Evolutionary conservation across 2,329 filamentous ascomycete genomes (phyloP).

Genomic region (Colletotrichum cereale): DNA sequence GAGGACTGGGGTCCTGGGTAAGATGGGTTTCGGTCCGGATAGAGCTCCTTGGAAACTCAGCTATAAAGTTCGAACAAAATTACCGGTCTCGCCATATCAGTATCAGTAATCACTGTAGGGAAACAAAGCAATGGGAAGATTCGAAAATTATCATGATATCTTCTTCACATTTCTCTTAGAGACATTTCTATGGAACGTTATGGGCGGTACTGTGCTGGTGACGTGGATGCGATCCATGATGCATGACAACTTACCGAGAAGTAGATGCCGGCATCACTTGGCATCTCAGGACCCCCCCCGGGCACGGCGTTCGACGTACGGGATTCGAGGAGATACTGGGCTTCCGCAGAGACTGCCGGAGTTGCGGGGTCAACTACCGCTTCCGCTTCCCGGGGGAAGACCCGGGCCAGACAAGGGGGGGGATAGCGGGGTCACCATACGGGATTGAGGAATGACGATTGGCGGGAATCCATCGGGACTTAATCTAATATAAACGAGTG

Average conservation of each 20-base stretch:
- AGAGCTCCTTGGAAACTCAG: not conserved
- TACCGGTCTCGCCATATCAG: too few species aligned
- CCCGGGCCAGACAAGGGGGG: not conserved
- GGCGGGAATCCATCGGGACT: conserved; percentile 37
- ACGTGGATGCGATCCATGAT: not conserved
- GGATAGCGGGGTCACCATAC: not conserved
- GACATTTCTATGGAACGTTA: not conserved
- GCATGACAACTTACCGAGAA: not conserved
- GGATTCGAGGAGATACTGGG: conserved; percentile 9
- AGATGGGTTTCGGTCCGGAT: not conserved
- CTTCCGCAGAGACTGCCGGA: conserved; percentile 5
- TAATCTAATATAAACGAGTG: not conserved
- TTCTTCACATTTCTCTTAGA: not conserved
- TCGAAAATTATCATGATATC: not conserved
- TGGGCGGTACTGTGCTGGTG: not conserved
- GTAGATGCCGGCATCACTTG: not conserved
- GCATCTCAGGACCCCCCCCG: not conserved
- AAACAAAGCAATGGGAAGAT: not conserved
- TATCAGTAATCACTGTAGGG: too few species aligned
- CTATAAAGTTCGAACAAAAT: not conserved
- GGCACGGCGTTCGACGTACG: not conserved
- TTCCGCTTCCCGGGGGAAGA: not conserved
- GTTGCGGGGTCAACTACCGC: conserved; percentile 7
- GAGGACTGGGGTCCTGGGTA: not conserved
- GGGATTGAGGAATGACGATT: conserved; percentile 39